Evolutionary conservation across 2,329 filamentous ascomycete genomes (phyloP).

Genomic region (Raffaelea ambrosiae): DNA sequence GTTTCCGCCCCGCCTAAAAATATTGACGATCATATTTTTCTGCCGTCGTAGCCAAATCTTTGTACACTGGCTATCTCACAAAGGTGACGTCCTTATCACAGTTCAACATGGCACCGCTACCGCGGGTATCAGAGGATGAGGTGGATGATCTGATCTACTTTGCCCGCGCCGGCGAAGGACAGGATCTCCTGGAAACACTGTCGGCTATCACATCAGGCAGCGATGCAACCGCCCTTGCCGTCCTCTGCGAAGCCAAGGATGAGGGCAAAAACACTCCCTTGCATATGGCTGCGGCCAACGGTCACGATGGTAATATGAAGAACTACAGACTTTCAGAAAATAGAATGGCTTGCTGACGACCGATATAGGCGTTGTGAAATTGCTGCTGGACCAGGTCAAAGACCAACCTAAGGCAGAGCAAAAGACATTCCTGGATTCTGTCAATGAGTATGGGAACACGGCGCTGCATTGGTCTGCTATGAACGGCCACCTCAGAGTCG

Average conservation of each 20-base stretch:
- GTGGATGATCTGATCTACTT: constrained; percentile 90
- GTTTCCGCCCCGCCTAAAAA: too few species aligned
- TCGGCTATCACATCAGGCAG: constrained; percentile 50
- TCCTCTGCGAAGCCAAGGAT: constrained; percentile 60
- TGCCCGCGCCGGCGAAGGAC: constrained; percentile 66
- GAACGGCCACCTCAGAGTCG: constrained; percentile 74
- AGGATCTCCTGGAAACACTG: constrained; percentile 55
- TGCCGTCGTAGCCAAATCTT: too few species aligned
- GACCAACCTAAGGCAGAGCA: constrained; percentile 29
- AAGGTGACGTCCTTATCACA: too few species aligned
- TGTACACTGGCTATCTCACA: constrained; percentile 26
- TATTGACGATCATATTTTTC: too few species aligned
- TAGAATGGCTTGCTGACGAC: not conserved
- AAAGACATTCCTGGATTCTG: constrained; percentile 52
- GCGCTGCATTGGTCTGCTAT: constrained; percentile 89
- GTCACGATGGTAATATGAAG: constrained; percentile 56
- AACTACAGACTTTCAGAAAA: not conserved
- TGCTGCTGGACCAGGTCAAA: constrained; percentile 34
- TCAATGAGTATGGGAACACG: constrained; percentile 82
- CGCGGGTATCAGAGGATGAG: constrained; percentile 62
- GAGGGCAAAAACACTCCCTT: constrained; percentile 69
- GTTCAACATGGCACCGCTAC: constrained; percentile 13
- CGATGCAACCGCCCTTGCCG: constrained; percentile 51
- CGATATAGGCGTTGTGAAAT: constrained; percentile 34
- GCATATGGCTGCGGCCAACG: constrained; percentile 91